Evolutionary conservation across 768 basidiomycete species (phyloP).

Genomic region (Rhizopogon roseolus): DNA sequence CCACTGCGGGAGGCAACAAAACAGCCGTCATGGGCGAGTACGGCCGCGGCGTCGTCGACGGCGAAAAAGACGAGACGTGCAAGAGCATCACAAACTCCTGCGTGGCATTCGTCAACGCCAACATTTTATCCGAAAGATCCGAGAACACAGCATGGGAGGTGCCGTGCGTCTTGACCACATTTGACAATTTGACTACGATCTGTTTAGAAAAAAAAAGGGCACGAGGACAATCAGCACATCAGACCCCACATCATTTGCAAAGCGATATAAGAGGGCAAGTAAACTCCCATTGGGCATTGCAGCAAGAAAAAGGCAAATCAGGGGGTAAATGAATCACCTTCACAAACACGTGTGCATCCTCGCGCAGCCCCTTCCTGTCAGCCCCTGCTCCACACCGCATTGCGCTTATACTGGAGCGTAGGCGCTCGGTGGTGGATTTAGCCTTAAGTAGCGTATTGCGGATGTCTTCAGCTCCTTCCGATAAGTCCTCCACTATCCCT

Average conservation of each 20-base stretch:
- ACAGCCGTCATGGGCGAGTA: constrained; percentile 52
- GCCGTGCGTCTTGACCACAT: constrained; percentile 62
- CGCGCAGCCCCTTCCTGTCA: constrained; percentile 61
- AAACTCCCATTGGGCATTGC: background rate
- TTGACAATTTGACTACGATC: constrained; percentile 76
- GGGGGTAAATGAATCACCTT: constrained; percentile 48
- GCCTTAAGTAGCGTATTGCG: constrained; percentile 56
- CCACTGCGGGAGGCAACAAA: constrained; percentile 16
- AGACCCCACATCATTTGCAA: background rate
- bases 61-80: constrained; percentile 79
- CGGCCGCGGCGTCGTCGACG: constrained; percentile 47
- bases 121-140: constrained; percentile 63
- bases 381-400: constrained; percentile 52
- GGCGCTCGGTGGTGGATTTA: constrained; percentile 54
- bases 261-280: background rate
- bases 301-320: background rate
- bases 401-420: constrained; percentile 53
- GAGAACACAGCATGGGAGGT: constrained; percentile 51
- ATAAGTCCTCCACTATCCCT: constrained; percentile 61
- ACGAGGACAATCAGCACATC: constrained; percentile 1
- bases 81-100: constrained; percentile 85
- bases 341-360: constrained; percentile 76
- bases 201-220: constrained; percentile 21
- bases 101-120: constrained; percentile 74
- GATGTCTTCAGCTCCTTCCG: constrained; percentile 44